phyloP scores from a whole-genome alignment of 169 alveolate genomes.

The Plasmodium malariae region DNA sequence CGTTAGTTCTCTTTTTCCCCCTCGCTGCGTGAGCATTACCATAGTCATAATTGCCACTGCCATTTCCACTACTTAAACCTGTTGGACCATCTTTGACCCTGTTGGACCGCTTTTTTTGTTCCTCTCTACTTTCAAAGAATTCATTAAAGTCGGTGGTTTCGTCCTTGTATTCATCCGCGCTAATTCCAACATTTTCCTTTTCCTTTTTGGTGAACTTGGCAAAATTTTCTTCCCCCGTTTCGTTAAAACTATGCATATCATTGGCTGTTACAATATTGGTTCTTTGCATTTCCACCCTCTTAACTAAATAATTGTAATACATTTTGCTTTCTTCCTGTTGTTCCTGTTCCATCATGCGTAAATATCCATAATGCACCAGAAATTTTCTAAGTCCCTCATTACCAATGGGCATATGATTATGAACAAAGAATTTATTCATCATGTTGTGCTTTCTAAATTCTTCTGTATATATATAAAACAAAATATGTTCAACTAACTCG shows the following conservation, averaged over 20 bases:
- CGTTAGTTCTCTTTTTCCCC: neutral
- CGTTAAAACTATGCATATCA: too few relatives aligned
- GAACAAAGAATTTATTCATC: neutral
- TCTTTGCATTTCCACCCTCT: neutral
- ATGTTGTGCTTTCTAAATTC: conserved; percentile 24
- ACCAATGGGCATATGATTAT: neutral
- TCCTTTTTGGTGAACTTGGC: too few relatives aligned
- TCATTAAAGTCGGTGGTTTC: neutral
- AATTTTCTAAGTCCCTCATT: neutral
- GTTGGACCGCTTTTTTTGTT: neutral
- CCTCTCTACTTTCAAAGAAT: neutral
- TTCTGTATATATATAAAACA: conserved; percentile 22
- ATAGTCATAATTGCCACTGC: neutral
- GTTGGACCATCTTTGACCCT: neutral
- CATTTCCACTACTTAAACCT: neutral
- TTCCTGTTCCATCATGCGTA: neutral
- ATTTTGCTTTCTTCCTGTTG: neutral
- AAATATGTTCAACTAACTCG: conserved; percentile 33
- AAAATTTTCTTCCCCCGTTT: too few relatives aligned
- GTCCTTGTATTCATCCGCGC: neutral
- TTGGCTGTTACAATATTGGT: neutral
- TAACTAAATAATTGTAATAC: neutral
- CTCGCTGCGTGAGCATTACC: neutral
- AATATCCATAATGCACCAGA: neutral
- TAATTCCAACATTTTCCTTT: too few relatives aligned